Evolutionary conservation across 352 stramenopile species (phyloP).

Genomic region (Aphanomyces stellatus): DNA sequence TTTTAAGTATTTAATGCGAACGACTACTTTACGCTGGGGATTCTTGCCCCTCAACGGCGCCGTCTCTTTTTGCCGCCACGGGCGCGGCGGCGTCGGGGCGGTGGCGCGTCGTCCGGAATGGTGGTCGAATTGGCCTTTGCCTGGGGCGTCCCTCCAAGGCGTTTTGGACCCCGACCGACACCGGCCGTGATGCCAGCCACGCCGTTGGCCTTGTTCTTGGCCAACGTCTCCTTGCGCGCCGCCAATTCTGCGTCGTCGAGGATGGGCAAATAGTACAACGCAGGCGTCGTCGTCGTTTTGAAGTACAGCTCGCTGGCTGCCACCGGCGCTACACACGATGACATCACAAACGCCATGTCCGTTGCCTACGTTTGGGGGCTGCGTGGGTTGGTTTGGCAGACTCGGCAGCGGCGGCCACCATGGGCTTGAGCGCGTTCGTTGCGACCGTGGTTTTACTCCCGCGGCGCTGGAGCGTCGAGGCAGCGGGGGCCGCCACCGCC

Average conservation of each 20-base stretch:
- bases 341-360: neutral
- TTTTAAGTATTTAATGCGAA: slow-evolving; percentile 47
- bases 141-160: no score
- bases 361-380: neutral
- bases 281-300: slow-evolving; percentile 66
- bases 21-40: no score
- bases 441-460: neutral
- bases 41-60: no score
- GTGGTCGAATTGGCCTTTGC: no score
- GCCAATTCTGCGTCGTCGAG: slow-evolving; percentile 59
- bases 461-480: neutral
- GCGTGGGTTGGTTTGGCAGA: neutral
- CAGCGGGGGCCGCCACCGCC: no score
- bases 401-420: no score
- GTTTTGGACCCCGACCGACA: no score
- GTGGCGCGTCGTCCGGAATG: neutral
- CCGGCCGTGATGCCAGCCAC: no score
- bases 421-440: neutral
- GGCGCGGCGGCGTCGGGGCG: neutral
- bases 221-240: neutral
- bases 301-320: slow-evolving; percentile 69
- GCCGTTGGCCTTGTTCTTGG: slow-evolving; percentile 28
- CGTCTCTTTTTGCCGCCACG: neutral
- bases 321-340: slow-evolving; percentile 17
- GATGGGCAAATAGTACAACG: slow-evolving; percentile 73